Percentiles rank a stretch among this genome's conserved stretches.
phyloP scores from a whole-genome alignment of 116 monocot genomes.

The Phalaenopsis hybrid region DNA sequence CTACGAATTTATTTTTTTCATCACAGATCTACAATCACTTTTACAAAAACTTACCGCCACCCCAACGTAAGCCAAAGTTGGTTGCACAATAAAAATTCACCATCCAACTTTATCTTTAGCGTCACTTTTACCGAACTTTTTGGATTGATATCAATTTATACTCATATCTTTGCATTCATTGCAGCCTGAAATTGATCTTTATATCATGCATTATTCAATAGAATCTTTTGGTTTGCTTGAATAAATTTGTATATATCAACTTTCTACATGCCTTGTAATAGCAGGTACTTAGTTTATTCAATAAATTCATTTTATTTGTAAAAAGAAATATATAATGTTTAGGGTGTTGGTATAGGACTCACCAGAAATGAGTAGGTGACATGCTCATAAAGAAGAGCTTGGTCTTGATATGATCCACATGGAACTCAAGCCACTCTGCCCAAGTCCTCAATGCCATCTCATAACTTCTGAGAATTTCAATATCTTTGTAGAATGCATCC shows the following conservation, averaged over 20 bases:
- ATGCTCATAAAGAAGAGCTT: slow-evolving; percentile 55
- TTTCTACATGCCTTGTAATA: background rate
- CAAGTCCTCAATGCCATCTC: slow-evolving; percentile 70
- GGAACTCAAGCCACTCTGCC: slow-evolving; percentile 55
- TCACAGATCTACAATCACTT: too few species aligned
- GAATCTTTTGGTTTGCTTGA: too few species aligned
- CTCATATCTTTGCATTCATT: too few species aligned
- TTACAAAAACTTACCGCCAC: too few species aligned
- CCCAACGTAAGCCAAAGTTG: too few species aligned
- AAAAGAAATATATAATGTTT: background rate
- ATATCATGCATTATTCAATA: too few species aligned
- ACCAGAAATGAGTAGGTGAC: slow-evolving; percentile 79
- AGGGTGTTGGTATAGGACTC: background rate
- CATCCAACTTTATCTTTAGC: too few species aligned
- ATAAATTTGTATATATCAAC: background rate
- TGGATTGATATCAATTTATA: too few species aligned
- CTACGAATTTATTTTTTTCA: too few species aligned
- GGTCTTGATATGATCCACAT: slow-evolving; percentile 31
- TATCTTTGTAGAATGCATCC: slow-evolving; percentile 45
- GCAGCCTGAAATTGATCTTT: too few species aligned
- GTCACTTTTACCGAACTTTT: too few species aligned
- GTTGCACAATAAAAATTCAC: too few species aligned
- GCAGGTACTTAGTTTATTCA: background rate
- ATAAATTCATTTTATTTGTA: background rate
- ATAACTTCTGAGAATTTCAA: slow-evolving; percentile 45